Base-by-base conservation (phyloP, 2,329 filamentous ascomycete species). In the Penicillium sp. region DNA sequence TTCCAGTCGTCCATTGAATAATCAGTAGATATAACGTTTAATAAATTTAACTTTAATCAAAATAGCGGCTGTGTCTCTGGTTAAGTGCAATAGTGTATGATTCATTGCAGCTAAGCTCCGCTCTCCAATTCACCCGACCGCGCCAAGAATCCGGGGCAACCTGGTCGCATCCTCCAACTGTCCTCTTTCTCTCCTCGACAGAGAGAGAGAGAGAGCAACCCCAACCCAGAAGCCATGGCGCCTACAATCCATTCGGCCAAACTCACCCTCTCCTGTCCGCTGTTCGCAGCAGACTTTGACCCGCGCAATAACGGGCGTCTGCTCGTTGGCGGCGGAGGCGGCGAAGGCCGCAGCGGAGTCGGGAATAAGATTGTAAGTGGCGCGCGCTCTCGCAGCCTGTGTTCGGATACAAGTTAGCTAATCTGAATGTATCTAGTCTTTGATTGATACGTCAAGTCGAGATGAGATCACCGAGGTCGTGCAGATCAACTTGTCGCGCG, bases 271-370 rank as follows among this genome's bases (percentile, higher is more conserved):
- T 86, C 87, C 59, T 97, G 94, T 76, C 93, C 93, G 51, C 85
- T 96, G 60, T 96, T 92, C 76, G 87, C 90, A 57, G 90, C 92
- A 74, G 92, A 92, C 72, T 97, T 96, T 76, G 92, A 96, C 72
- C 91, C 90, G 54, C 84, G 89, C 70, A 88, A 96, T 79, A 84
- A 88, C 60, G 85, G 85, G 63, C 88, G 88, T 64, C 82, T 97
- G 25, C 80, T 96, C 8, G 90, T 96, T 39, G 92, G 89, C 61
- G 94, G 94, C 54, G 94, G 94, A 62, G 94, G 94, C 65, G 94
- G 94, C 53, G 88, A 91, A 64, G 88, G 90, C 51, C 86, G 87
- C 65, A 92, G 86, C 66, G 92, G 92, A 47, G 90, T 96, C 22
- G 87, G 88, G 58, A 96, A 96, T 81, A 92, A 92, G 77, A 92